Conservation (phyloP, 2,329 filamentous ascomycete genomes). For the Aspergillus sergii region DNA sequence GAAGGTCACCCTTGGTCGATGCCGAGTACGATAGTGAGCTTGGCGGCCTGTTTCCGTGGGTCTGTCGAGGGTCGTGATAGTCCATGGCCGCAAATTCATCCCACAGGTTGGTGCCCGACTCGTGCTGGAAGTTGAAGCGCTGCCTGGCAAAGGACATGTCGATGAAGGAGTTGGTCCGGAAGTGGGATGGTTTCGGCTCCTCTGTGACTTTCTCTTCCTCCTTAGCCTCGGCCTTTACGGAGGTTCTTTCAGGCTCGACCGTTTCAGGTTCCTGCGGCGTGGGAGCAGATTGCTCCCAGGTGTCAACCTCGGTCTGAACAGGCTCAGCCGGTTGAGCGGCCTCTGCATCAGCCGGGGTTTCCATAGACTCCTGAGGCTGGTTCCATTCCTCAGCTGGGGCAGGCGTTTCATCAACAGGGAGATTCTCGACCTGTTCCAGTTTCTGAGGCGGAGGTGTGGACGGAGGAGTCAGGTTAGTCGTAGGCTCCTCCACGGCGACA, state of each 20-base stretch:
- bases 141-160: constrained; percentile 43
- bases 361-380: not conserved
- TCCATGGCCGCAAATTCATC: constrained; percentile 41
- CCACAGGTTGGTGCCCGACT: constrained; percentile 39
- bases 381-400: constrained; percentile 12
- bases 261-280: constrained; percentile 13
- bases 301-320: constrained; percentile 8
- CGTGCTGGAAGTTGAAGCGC: constrained; percentile 30
- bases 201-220: constrained; percentile 1
- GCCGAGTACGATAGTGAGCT: constrained; percentile 14
- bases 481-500: constrained; percentile 25
- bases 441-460: constrained; percentile 38
- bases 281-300: constrained; percentile 16
- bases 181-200: not conserved
- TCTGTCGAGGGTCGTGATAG: constrained; percentile 32
- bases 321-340: not conserved
- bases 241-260: not conserved
- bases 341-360: not conserved
- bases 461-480: constrained; percentile 39
- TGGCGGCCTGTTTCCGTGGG: constrained; percentile 10
- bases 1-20: constrained; percentile 27
- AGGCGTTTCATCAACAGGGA: constrained; percentile 8
- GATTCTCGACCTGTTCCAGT: constrained; percentile 16
- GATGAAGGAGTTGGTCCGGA: constrained; percentile 26
- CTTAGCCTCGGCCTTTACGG: not conserved